Conservation (phyloP, 345 rosid genomes). For the Limnanthes douglasii region DNA sequence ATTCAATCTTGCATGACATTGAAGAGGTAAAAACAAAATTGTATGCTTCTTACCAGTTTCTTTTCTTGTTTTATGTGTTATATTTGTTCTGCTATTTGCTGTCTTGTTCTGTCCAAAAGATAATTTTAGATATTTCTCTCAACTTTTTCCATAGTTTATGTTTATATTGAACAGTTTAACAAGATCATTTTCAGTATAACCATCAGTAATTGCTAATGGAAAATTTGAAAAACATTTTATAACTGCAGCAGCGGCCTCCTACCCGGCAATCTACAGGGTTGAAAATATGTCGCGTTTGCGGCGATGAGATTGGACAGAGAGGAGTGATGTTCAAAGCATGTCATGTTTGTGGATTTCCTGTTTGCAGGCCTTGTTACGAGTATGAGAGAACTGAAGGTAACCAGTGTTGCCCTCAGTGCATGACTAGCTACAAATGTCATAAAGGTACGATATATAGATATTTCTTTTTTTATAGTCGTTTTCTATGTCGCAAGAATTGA, state of each 20-base stretch:
- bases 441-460: constrained; percentile 27
- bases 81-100: no score
- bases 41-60: constrained; percentile 7
- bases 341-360: constrained; percentile 63
- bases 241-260: constrained; percentile 25
- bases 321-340: constrained; percentile 68
- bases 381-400: constrained; percentile 85
- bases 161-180: no score
- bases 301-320: constrained; percentile 47
- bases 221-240: neutral
- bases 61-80: constrained; percentile 1
- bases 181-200: no score
- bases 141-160: no score
- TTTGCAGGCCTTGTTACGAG: constrained; percentile 82
- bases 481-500: neutral
- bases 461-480: neutral
- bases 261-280: constrained; percentile 20
- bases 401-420: constrained; percentile 87
- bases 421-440: constrained; percentile 74
- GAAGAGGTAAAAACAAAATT: constrained; percentile 19
- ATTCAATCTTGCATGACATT: constrained; percentile 37
- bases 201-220: no score
- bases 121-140: no score
- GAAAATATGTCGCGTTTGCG: constrained; percentile 56
- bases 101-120: no score